A percentile compares a stretch with the other conserved stretches of the same genome.
Evolutionary conservation across 345 rosid genomes (phyloP).

Genomic region (Aurinia saxatilis): DNA sequence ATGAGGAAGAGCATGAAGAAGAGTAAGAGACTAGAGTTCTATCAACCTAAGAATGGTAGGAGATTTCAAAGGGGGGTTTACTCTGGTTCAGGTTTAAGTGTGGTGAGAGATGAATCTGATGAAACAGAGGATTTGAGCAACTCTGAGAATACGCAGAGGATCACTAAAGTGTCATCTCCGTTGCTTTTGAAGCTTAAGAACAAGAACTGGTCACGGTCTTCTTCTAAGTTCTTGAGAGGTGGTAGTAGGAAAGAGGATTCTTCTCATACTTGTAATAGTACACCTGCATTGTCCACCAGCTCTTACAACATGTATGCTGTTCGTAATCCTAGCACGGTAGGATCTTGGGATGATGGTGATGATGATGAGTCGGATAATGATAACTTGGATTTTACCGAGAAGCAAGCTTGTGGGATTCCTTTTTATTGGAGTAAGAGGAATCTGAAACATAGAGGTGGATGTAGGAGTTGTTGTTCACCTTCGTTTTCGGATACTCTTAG

Average conservation of each 20-base stretch:
- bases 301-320: constrained; percentile 54
- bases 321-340: constrained; percentile 49
- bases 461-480: constrained; percentile 79
- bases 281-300: constrained; percentile 81
- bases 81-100: constrained; percentile 30
- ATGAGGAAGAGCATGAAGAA: constrained; percentile 40
- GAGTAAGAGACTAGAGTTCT: constrained; percentile 52
- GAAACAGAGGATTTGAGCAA: constrained; percentile 55
- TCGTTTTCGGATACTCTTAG: constrained; percentile 82
- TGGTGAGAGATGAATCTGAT: constrained; percentile 37
- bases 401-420: constrained; percentile 88
- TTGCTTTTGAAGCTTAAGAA: constrained; percentile 48
- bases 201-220: constrained; percentile 49
- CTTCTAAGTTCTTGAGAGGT: constrained; percentile 47
- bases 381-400: constrained; percentile 54
- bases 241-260: constrained; percentile 49
- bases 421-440: constrained; percentile 75
- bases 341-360: constrained; percentile 75
- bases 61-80: too few species aligned
- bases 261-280: constrained; percentile 60
- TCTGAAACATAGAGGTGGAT: constrained; percentile 55
- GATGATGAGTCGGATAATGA: constrained; percentile 69
- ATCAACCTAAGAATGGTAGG: constrained; percentile 35
- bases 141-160: constrained; percentile 47
- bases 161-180: constrained; percentile 49